These are phyloP conservation scores for Populus hybrid DNA, from an alignment of 441 rosid species.

Conservation along the genomic window DNA sequence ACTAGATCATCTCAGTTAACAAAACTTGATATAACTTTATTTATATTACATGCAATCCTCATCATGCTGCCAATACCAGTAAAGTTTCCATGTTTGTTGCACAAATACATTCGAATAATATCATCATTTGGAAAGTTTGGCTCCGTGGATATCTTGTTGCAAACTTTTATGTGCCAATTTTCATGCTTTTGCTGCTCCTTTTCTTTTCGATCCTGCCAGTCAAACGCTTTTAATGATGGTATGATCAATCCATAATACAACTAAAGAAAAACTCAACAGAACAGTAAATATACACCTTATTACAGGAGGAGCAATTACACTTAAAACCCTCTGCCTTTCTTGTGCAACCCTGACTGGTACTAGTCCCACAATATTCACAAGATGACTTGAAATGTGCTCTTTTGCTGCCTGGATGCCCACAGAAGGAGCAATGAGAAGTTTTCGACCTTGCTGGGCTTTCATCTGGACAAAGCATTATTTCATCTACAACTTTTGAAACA, in stretches of 20 bases:
- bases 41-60: background rate
- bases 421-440: slow-evolving; percentile 71
- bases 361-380: slow-evolving; percentile 53
- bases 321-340: slow-evolving; percentile 56
- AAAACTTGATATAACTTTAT: background rate
- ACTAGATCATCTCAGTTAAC: background rate
- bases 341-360: slow-evolving; percentile 45
- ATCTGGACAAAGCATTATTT: slow-evolving; percentile 23
- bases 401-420: slow-evolving; percentile 90
- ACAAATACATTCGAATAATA: slow-evolving; percentile 66
- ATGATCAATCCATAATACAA: background rate
- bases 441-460: slow-evolving; percentile 39
- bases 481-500: slow-evolving; percentile 29
- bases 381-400: slow-evolving; percentile 56
- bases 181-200: slow-evolving; percentile 58
- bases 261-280: background rate
- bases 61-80: slow-evolving; percentile 30
- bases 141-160: slow-evolving; percentile 52
- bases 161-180: slow-evolving; percentile 67
- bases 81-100: slow-evolving; percentile 40
- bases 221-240: slow-evolving; percentile 12
- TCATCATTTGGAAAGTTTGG: slow-evolving; percentile 63
- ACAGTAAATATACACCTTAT: slow-evolving; percentile 36
- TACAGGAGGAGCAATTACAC: slow-evolving; percentile 64
- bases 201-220: slow-evolving; percentile 42